phyloP scores from a whole-genome alignment of 2,329 filamentous ascomycete species.

The Fusarium heterosporum region DNA sequence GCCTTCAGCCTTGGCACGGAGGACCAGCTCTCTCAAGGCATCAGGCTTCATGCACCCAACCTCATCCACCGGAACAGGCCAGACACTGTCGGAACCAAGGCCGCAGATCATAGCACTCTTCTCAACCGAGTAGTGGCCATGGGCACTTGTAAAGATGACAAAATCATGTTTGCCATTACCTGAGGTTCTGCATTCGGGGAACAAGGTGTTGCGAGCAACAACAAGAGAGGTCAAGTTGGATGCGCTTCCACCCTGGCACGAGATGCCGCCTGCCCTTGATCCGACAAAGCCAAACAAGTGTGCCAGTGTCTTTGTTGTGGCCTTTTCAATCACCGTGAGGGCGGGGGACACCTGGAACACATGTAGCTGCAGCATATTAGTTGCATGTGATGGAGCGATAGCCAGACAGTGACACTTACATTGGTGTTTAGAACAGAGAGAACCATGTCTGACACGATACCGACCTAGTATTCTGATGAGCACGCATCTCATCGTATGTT shows the following conservation, averaged over 20 bases:
- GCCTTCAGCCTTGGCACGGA: slow-evolving; percentile 71
- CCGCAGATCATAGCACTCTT: slow-evolving; percentile 95
- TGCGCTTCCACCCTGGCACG: slow-evolving; percentile 83
- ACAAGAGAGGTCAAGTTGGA: slow-evolving; percentile 89
- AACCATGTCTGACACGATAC: slow-evolving; percentile 85
- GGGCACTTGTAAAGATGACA: slow-evolving; percentile 86
- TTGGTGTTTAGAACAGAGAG: slow-evolving; percentile 93
- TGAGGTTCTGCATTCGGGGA: slow-evolving; percentile 77
- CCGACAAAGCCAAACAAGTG: slow-evolving; percentile 80
- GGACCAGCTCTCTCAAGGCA: slow-evolving; percentile 72
- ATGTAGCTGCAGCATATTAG: slow-evolving; percentile 60
- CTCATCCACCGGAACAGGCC: slow-evolving; percentile 78
- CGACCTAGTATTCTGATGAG: slow-evolving; percentile 65
- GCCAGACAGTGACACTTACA: slow-evolving; percentile 56
- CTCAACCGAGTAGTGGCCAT: slow-evolving; percentile 94
- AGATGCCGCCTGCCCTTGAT: slow-evolving; percentile 77
- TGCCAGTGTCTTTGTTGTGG: slow-evolving; percentile 79
- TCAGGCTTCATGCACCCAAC: slow-evolving; percentile 77
- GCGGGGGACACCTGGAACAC: slow-evolving; percentile 95
- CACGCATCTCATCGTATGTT: background rate
- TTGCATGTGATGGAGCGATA: background rate
- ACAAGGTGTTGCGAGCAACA: slow-evolving; percentile 87
- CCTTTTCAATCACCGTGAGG: slow-evolving; percentile 87
- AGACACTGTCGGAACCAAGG: slow-evolving; percentile 79
- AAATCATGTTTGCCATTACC: slow-evolving; percentile 77